Conservation (phyloP, 2,329 filamentous ascomycete genomes). For the Fusarium denticulatum region DNA sequence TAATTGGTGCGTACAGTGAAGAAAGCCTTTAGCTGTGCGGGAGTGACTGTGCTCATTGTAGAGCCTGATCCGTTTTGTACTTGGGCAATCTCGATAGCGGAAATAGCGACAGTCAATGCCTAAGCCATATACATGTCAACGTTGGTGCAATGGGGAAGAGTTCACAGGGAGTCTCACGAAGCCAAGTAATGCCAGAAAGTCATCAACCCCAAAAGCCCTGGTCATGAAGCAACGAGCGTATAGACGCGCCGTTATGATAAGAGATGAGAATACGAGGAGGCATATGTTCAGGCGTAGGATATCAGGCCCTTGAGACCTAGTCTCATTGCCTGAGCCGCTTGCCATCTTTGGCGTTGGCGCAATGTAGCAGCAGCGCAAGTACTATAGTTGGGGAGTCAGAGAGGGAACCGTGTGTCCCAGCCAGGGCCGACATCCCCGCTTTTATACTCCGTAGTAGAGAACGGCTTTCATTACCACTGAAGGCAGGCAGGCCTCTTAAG, state of each 20-base stretch:
- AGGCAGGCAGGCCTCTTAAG: not conserved
- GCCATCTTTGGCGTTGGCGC: not conserved
- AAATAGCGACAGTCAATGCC: not conserved
- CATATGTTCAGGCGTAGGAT: not conserved
- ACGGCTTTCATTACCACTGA: too few relatives aligned
- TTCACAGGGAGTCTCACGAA: not conserved
- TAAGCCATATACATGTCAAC: fast-evolving
- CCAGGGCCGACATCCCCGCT: not conserved
- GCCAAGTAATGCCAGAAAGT: not conserved
- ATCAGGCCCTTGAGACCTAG: not conserved
- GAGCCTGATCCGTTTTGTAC: not conserved
- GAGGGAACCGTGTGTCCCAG: too few relatives aligned
- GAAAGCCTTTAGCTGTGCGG: not conserved
- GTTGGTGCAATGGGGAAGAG: fast-evolving
- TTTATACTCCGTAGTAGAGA: not conserved
- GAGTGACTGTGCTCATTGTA: not conserved
- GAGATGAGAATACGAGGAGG: not conserved
- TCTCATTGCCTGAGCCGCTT: not conserved
- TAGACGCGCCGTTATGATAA: not conserved
- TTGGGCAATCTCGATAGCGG: not conserved
- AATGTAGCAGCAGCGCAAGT: not conserved
- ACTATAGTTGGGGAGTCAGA: not conserved
- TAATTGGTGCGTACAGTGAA: not conserved
- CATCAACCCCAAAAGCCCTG: not conserved
- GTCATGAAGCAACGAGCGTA: not conserved